Percentiles rank a stretch among this genome's conserved stretches.
These are phyloP conservation scores for Emydomyces testavorans DNA, from an alignment of 2,329 filamentous ascomycete genomes.

Conservation along the genomic window DNA sequence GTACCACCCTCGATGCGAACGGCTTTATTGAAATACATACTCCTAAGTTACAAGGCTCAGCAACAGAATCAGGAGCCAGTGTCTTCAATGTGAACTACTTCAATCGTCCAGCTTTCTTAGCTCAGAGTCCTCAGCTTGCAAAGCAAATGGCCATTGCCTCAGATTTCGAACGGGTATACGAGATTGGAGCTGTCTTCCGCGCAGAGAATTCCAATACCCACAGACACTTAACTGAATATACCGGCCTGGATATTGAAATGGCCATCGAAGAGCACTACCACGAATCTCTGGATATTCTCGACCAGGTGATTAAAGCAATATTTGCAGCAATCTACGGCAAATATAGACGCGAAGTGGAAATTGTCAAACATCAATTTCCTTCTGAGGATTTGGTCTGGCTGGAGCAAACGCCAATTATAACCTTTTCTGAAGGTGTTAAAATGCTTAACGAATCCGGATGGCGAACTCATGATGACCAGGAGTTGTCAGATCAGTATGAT, in stretches of 20 bases:
- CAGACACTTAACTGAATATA: constrained; percentile 87
- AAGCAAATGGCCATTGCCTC: constrained; percentile 90
- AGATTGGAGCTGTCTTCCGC: constrained; percentile 81
- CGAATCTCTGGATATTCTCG: constrained; percentile 68
- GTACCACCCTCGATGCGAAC: constrained; percentile 58
- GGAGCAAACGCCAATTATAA: constrained; percentile 69
- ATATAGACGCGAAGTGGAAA: constrained; percentile 60
- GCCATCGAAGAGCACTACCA: constrained; percentile 79
- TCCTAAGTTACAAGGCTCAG: constrained; percentile 78
- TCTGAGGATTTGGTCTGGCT: constrained; percentile 78
- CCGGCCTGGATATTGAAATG: constrained; percentile 88
- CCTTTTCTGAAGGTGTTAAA: constrained; percentile 66
- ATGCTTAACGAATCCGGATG: constrained; percentile 70
- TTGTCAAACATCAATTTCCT: constrained; percentile 72
- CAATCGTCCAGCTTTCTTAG: constrained; percentile 71
- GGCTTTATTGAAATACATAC: constrained; percentile 91
- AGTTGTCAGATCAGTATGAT: constrained; percentile 62
- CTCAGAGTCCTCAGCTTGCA: constrained; percentile 80
- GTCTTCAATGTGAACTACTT: constrained; percentile 93
- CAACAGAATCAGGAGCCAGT: constrained; percentile 80
- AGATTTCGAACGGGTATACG: constrained; percentile 80
- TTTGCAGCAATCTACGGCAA: constrained; percentile 59
- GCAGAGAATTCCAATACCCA: constrained; percentile 95
- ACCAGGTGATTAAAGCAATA: constrained; percentile 69
- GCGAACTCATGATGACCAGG: constrained; percentile 64